Conservation (phyloP, 345 rosid species). For the Camelina hispida region DNA sequence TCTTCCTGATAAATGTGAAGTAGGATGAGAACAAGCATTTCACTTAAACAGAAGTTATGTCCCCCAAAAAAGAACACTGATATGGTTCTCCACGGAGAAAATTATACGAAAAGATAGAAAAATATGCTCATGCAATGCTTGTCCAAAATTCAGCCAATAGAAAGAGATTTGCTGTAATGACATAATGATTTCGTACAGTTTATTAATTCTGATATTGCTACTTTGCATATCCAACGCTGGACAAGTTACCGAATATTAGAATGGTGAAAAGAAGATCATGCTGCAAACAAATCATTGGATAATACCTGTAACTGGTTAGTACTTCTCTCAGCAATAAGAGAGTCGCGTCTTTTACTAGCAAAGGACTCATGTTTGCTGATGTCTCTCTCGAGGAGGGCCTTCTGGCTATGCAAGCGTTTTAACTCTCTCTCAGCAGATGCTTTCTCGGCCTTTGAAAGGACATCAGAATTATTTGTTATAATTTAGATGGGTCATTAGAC, state of each 20-base stretch:
- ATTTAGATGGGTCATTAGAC: constrained; percentile 6
- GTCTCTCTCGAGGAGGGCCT: constrained; percentile 80
- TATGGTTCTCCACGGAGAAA: constrained; percentile 11
- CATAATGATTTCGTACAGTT: neutral
- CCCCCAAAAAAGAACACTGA: constrained; percentile 28
- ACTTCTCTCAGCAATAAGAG: constrained; percentile 56
- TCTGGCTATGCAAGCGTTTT: constrained; percentile 72
- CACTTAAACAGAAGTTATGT: constrained; percentile 19
- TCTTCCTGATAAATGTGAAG: constrained; percentile 66
- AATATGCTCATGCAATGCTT: constrained; percentile 23
- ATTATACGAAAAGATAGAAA: neutral
- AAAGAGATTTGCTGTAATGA: neutral
- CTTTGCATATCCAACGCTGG: constrained; percentile 10
- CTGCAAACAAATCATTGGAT: constrained; percentile 16
- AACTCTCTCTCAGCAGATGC: constrained; percentile 83
- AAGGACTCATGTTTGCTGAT: constrained; percentile 80
- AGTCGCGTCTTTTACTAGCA: constrained; percentile 79
- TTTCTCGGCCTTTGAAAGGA: constrained; percentile 72
- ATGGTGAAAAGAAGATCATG: neutral
- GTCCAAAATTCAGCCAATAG: constrained; percentile 9
- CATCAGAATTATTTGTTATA: neutral
- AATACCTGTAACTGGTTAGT: constrained; percentile 53
- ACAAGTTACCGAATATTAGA: constrained; percentile 14
- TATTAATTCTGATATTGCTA: constrained; percentile 2
- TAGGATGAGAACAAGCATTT: constrained; percentile 14